Base-by-base conservation (phyloP, 176 grass and related monocot genomes). In the Oryza rufipogon region DNA sequence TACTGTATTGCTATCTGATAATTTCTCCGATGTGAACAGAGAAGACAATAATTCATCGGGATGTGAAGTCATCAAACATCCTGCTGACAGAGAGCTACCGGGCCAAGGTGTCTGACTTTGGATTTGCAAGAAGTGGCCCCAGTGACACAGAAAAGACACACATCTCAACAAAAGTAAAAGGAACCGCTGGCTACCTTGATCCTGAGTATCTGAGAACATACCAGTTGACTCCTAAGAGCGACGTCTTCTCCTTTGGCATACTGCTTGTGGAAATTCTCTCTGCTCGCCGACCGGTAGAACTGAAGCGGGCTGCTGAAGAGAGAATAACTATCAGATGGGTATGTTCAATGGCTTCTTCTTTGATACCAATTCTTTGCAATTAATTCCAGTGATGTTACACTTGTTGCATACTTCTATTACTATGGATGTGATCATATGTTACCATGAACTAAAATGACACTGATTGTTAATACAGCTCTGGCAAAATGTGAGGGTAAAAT, bases 31-130 rank as follows among this genome's bases (percentile, higher is more conserved):
- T 89, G 39, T 90, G 66, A 66, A 86, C 91, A 99, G 96, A 99
- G 75, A 99, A 92, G 88, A 99, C 93, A 0, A 99, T 99, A 91
- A 99, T 99, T 79, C 96, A 99, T 74, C 93, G 96, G 9, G 96
- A 99, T 86, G 96, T 99, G 26, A 99, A 99, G 87, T 99, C 96
- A 45, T 99, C 96, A 45, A 99, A 99, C 79, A 99, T 99, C 87
- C 88, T 99, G 41, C 86, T 99, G 23, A 99, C 97, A 34, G 97
- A 99, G 61, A 92, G 83, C 81, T 99, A 91, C 65, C 90, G 97
- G 11, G 93, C 91, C 30, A 99, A 99, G 85, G 97, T 99, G 32
- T 96, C 97, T 0, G 91, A 96, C 64, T 99, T 96, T 60, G 93
- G 93, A 48, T 99, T 99, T 75, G 97, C 97, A 87, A 96, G 87